Evolutionary conservation across 1,284 basidiomycete species (phyloP).

Genomic region (Serendipita sp.): DNA sequence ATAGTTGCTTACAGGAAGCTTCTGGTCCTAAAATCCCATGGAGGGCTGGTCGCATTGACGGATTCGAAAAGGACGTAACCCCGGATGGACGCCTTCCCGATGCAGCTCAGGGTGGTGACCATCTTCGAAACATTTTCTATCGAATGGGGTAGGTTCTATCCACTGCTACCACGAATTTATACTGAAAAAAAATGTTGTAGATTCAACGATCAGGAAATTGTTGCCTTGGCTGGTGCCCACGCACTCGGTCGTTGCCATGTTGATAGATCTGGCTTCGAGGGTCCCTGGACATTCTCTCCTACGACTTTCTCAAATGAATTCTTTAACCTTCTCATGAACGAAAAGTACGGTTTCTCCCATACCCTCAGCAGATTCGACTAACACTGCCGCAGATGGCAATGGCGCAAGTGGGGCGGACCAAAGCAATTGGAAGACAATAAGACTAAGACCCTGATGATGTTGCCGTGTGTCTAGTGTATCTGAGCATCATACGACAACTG

Average conservation of each 20-base stretch:
- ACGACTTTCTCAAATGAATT: slow-evolving; percentile 82
- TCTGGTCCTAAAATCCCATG: slow-evolving; percentile 72
- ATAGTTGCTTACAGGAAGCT: slow-evolving; percentile 40
- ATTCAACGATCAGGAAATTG: slow-evolving; percentile 95
- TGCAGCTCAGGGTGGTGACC: slow-evolving; percentile 69
- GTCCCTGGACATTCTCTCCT: slow-evolving; percentile 84
- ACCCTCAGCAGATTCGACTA: slow-evolving; percentile 6
- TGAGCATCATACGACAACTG: background rate
- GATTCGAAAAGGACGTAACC: slow-evolving; percentile 59
- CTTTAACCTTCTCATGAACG: slow-evolving; percentile 76
- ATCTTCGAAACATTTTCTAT: slow-evolving; percentile 80
- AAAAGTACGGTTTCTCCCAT: slow-evolving; percentile 42
- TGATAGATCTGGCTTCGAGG: slow-evolving; percentile 75
- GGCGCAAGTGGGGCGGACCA: slow-evolving; percentile 82
- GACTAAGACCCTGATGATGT: slow-evolving; percentile 86
- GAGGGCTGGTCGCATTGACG: slow-evolving; percentile 80
- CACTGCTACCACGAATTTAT: background rate
- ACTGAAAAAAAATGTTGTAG: slow-evolving; percentile 18
- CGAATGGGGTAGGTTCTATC: slow-evolving; percentile 54
- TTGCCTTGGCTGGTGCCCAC: slow-evolving; percentile 88
- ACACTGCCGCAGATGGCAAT: slow-evolving; percentile 40
- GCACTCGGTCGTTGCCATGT: slow-evolving; percentile 88
- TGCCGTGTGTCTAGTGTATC: slow-evolving; percentile 45
- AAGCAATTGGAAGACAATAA: slow-evolving; percentile 91
- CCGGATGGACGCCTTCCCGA: slow-evolving; percentile 95